Conservation (phyloP, 345 rosid genomes). For the Gossypium sturtianum region DNA sequence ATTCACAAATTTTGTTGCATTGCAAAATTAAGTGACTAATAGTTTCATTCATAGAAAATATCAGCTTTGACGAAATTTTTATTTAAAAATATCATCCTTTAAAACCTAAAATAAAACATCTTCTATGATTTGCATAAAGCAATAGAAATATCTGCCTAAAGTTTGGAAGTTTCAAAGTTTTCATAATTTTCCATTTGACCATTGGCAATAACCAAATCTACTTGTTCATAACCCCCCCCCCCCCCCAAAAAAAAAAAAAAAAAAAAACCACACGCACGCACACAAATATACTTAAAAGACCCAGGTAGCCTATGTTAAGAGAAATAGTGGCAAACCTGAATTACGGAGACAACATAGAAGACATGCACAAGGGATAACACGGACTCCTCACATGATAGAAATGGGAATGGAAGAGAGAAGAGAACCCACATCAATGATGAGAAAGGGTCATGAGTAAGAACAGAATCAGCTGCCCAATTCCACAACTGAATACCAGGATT, state of each 20-base stretch:
- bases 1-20: conserved; percentile 17
- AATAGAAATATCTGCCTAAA: neutral
- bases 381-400: conserved; percentile 69
- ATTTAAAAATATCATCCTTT: neutral
- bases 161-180: neutral
- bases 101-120: neutral
- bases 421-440: conserved; percentile 95
- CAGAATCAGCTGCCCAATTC: conserved; percentile 75
- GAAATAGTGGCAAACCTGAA: conserved; percentile 56
- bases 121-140: neutral
- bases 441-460: conserved; percentile 84
- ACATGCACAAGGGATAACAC: conserved; percentile 74
- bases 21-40: neutral
- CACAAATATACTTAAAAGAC: neutral
- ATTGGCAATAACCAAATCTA: neutral
- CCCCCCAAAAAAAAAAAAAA: neutral
- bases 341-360: conserved; percentile 60
- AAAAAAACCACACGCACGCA: too few relatives aligned
- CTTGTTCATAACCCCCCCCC: neutral
- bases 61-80: neutral
- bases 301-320: neutral
- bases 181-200: neutral
- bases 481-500: conserved; percentile 54
- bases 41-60: neutral
- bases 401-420: conserved; percentile 87